Percentiles rank a stretch among this genome's conserved stretches.
These are phyloP conservation scores for Apophysomyces ossiformis DNA, from an alignment of 371 early-diverging fungal genomes.

Conservation along the genomic window DNA sequence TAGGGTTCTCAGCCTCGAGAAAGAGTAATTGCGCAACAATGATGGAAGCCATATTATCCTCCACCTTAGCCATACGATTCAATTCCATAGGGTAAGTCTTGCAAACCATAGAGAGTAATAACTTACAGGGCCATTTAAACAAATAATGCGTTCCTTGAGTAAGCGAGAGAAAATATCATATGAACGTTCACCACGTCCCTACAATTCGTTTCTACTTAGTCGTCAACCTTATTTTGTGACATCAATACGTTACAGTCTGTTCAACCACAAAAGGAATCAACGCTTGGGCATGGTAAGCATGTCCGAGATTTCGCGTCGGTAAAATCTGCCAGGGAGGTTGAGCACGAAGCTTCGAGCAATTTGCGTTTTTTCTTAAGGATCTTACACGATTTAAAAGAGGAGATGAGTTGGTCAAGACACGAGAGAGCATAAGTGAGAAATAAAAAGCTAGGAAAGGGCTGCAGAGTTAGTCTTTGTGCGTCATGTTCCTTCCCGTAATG, in stretches of 20 bases:
- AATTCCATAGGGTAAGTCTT: too few species aligned
- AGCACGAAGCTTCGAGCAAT: background rate
- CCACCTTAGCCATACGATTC: slow-evolving; percentile 53
- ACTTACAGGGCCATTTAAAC: slow-evolving; percentile 86
- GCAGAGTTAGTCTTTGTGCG: background rate
- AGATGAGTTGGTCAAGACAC: background rate
- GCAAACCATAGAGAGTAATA: too few species aligned
- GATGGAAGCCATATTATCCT: slow-evolving; percentile 82
- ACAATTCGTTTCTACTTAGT: background rate
- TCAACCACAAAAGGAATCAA: slow-evolving; percentile 74
- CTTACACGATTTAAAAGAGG: slow-evolving; percentile 1
- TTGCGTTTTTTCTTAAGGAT: background rate
- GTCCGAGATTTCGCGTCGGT: background rate
- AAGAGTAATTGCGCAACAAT: slow-evolving; percentile 95
- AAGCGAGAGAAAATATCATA: slow-evolving; percentile 97
- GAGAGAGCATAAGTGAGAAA: background rate
- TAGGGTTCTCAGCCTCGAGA: slow-evolving; percentile 93
- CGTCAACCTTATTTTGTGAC: background rate
- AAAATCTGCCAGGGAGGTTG: background rate
- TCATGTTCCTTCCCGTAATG: background rate
- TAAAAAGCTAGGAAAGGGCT: background rate
- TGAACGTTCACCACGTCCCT: slow-evolving; percentile 81
- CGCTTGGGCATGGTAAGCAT: slow-evolving; percentile 43
- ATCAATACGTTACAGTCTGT: slow-evolving; percentile 62
- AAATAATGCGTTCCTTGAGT: slow-evolving; percentile 95